Percentiles rank a stretch among this genome's conserved stretches.
Evolutionary conservation across 2,329 filamentous ascomycete species (phyloP).

Genomic region (Alternaria incomplexa): DNA sequence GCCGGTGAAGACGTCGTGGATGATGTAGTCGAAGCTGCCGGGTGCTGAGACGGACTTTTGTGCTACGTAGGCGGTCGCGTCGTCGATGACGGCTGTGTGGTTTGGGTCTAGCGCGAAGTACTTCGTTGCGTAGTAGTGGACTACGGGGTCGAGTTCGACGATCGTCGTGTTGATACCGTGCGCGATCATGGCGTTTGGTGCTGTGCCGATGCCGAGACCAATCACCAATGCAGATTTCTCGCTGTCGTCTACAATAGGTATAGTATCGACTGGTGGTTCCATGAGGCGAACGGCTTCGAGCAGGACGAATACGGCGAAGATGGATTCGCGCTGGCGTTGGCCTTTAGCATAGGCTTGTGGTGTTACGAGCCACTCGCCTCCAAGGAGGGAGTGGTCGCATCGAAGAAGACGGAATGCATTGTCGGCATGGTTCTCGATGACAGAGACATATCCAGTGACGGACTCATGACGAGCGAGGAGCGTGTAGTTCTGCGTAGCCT

Average conservation of each 20-base stretch:
- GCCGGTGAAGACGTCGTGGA: constrained; percentile 97
- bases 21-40: constrained; percentile 80
- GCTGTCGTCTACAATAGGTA: constrained; percentile 58
- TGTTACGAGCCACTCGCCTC: constrained; percentile 83
- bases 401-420: constrained; percentile 80
- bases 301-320: constrained; percentile 96
- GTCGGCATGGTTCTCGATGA: constrained; percentile 73
- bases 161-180: constrained; percentile 93
- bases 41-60: constrained; percentile 55
- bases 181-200: constrained; percentile 81
- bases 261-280: constrained; percentile 48
- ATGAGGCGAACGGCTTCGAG: constrained; percentile 89
- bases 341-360: constrained; percentile 47
- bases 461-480: constrained; percentile 85
- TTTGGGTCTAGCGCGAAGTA: constrained; percentile 83
- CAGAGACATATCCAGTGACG: constrained; percentile 88
- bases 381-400: constrained; percentile 92
- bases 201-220: constrained; percentile 90
- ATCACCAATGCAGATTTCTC: constrained; percentile 83
- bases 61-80: constrained; percentile 75
- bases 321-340: constrained; percentile 74
- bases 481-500: constrained; percentile 68
- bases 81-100: constrained; percentile 79
- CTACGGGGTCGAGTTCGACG: constrained; percentile 90
- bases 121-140: constrained; percentile 79